These are phyloP conservation scores for Striga asiatica DNA, from an alignment of 257 asterid genomes.

Conservation along the genomic window DNA sequence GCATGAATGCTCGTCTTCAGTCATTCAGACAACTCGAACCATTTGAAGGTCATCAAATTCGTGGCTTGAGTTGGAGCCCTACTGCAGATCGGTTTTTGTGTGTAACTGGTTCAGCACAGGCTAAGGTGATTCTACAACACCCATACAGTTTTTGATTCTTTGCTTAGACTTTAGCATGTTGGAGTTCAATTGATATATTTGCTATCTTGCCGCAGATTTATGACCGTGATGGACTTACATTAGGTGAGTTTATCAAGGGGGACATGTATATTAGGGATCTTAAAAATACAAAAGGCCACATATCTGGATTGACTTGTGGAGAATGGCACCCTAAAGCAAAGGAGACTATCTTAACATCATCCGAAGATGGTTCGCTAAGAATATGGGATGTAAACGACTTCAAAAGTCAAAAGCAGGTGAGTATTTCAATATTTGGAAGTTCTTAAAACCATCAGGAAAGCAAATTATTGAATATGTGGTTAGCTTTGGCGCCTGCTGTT, in stretches of 20 bases:
- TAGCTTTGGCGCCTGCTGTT: not conserved
- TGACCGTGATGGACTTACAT: constrained; percentile 94
- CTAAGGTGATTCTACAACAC: constrained; percentile 48
- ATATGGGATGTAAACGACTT: constrained; percentile 95
- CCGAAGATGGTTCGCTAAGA: constrained; percentile 91
- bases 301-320: constrained; percentile 91
- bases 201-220: constrained; percentile 48
- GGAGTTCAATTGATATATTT: constrained; percentile 11
- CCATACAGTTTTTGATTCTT: constrained; percentile 3
- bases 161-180: constrained; percentile 1
- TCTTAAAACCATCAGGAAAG: constrained; percentile 1
- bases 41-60: constrained; percentile 95
- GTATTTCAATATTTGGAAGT: constrained; percentile 7
- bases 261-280: constrained; percentile 98
- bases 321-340: constrained; percentile 89
- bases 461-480: not conserved
- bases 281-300: constrained; percentile 94
- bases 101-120: constrained; percentile 97
- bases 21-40: constrained; percentile 96
- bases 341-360: constrained; percentile 86
- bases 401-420: constrained; percentile 90
- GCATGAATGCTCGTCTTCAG: constrained; percentile 92
- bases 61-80: constrained; percentile 98
- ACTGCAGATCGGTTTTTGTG: constrained; percentile 85
- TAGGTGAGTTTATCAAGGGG: constrained; percentile 90